Evolutionary conservation across 2,329 filamentous ascomycete genomes (phyloP).

Genomic region (Chaetomiaceae sp.): DNA sequence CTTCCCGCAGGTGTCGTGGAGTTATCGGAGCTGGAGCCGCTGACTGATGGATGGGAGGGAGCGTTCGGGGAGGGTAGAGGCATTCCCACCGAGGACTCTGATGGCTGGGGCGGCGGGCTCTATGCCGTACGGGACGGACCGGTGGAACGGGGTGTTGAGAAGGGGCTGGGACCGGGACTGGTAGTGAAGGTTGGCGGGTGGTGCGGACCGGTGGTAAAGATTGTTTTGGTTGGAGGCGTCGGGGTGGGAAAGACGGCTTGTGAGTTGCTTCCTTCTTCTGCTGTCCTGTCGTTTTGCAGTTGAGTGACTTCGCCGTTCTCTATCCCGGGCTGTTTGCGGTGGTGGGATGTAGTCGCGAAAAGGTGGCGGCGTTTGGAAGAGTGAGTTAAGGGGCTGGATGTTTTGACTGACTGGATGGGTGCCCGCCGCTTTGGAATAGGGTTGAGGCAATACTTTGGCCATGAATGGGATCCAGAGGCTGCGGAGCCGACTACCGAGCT

Average conservation of each 20-base stretch:
- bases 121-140: too few species aligned
- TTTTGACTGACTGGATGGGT: background rate
- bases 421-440: conserved; percentile 30
- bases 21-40: too few species aligned
- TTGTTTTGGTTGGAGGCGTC: conserved; percentile 50
- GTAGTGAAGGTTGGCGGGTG: background rate
- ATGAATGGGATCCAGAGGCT: conserved; percentile 50
- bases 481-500: conserved; percentile 50
- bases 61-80: too few species aligned
- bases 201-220: conserved; percentile 39
- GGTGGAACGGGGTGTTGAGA: too few species aligned
- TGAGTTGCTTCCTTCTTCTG: conserved; percentile 27
- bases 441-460: conserved; percentile 49
- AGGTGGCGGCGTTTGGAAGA: too few species aligned
- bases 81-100: too few species aligned
- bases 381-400: background rate
- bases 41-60: too few species aligned
- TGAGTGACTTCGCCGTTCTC: background rate
- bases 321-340: background rate
- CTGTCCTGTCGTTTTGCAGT: background rate
- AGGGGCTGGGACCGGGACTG: too few species aligned
- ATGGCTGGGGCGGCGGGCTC: too few species aligned
- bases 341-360: background rate
- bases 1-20: too few species aligned
- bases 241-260: conserved; percentile 51